phyloP scores from a whole-genome alignment of 768 basidiomycete species.

The Saitozyma sp. region DNA sequence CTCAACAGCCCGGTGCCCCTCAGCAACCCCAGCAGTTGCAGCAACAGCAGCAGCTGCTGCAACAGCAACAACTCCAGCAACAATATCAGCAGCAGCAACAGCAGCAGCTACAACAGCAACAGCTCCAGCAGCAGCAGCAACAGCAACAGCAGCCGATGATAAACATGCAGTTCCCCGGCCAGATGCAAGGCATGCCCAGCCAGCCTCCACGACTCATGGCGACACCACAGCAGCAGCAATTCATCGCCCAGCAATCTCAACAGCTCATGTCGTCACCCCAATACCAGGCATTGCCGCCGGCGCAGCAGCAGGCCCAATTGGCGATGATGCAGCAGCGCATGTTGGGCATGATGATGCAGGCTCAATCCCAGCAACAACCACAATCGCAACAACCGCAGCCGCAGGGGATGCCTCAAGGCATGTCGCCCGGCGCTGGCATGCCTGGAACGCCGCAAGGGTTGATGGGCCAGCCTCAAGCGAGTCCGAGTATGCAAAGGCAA shows the following conservation, averaged over 20 bases:
- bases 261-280: background rate
- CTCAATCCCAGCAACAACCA: slow-evolving; percentile 15
- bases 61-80: slow-evolving; percentile 11
- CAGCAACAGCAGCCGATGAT: slow-evolving; percentile 3
- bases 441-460: too few species aligned
- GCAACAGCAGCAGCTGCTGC: slow-evolving; percentile 1
- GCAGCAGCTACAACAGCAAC: slow-evolving; percentile 5
- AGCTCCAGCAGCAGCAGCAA: slow-evolving; percentile 1
- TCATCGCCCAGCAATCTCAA: slow-evolving; percentile 13
- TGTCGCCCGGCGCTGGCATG: too few species aligned
- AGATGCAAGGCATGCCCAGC: background rate
- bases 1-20: background rate
- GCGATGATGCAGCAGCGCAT: slow-evolving; percentile 23
- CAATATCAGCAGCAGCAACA: slow-evolving; percentile 8
- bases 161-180: background rate
- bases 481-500: slow-evolving; percentile 1
- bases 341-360: slow-evolving; percentile 11
- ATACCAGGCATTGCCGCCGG: slow-evolving; percentile 1
- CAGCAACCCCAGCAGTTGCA: slow-evolving; percentile 11
- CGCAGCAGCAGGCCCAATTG: slow-evolving; percentile 24
- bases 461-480: background rate
- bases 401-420: background rate
- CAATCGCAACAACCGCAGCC: slow-evolving; percentile 5
- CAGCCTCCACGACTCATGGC: slow-evolving; percentile 11
- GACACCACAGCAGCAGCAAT: slow-evolving; percentile 13